A percentile compares a stretch with the other conserved stretches of the same genome.
Conservation (phyloP, 805 yeast genomes). For the Ogataea ganodermae region DNA sequence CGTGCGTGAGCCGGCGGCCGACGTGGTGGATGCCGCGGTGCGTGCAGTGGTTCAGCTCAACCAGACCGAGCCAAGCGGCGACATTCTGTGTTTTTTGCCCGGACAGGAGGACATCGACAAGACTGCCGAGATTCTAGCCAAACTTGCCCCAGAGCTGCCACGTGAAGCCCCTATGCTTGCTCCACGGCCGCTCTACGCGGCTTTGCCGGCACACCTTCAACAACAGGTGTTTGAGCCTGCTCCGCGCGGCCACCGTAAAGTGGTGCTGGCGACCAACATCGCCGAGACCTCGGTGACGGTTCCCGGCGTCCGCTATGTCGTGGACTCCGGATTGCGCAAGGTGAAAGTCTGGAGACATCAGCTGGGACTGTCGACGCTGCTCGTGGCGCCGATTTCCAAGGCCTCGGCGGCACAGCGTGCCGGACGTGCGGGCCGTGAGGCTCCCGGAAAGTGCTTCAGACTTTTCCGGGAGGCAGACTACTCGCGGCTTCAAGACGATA, state of each 20-base stretch:
- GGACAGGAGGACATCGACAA: conserved; percentile 98
- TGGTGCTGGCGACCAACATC: conserved; percentile 89
- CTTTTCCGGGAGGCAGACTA: conserved; percentile 77
- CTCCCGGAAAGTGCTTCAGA: conserved; percentile 85
- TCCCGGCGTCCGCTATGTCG: conserved; percentile 88
- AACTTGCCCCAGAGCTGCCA: conserved; percentile 65
- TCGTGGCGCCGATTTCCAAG: conserved; percentile 89
- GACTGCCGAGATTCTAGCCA: conserved; percentile 61
- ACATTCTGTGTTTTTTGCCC: conserved; percentile 86
- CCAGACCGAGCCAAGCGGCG: conserved; percentile 80
- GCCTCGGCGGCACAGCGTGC: conserved; percentile 94
- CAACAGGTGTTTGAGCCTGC: conserved; percentile 72
- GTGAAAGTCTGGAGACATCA: conserved; percentile 95
- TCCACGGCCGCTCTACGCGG: conserved; percentile 89
- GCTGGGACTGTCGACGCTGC: conserved; percentile 85
- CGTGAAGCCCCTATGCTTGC: conserved; percentile 73
- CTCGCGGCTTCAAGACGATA: conserved; percentile 63
- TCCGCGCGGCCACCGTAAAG: conserved; percentile 71
- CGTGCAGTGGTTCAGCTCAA: conserved; percentile 78
- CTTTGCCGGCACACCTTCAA: conserved; percentile 84
- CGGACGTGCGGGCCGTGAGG: conserved; percentile 99
- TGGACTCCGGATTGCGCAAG: conserved; percentile 90
- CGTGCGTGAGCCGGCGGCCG: conserved; percentile 66
- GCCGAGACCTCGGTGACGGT: conserved; percentile 98
- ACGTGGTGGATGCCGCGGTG: conserved; percentile 77